These are phyloP conservation scores for Silybum marianum DNA, from an alignment of 129 eudicot genomes.

Conservation along the genomic window DNA sequence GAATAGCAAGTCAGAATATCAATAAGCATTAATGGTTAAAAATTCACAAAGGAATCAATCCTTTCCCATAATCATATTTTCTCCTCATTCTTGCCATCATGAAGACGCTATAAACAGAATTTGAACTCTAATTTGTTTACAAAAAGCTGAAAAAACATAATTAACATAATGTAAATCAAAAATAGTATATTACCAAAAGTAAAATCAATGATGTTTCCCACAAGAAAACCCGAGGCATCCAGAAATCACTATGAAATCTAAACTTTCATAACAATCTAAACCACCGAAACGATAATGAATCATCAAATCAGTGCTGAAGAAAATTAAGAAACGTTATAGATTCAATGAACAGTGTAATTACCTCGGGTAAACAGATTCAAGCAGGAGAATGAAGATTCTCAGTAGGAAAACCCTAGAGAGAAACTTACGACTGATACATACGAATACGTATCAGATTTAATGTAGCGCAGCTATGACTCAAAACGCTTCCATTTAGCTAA, in stretches of 20 bases:
- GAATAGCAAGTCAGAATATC: conserved; percentile 54
- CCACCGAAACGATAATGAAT: neutral
- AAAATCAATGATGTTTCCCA: conserved; percentile 9
- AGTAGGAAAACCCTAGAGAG: conserved; percentile 72
- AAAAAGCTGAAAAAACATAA: neutral
- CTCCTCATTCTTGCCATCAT: conserved; percentile 40
- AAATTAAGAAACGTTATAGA: neutral
- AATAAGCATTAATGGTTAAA: conserved; percentile 49
- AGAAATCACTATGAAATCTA: conserved; percentile 15
- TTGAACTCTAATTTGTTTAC: neutral
- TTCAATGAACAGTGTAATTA: conserved; percentile 1
- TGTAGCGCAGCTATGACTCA: conserved; percentile 97
- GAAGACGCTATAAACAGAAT: neutral
- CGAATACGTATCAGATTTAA: conserved; percentile 22
- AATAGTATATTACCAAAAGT: neutral
- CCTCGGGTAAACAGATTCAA: neutral
- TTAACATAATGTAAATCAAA: neutral
- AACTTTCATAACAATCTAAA: conserved; percentile 5
- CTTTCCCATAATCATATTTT: conserved; percentile 24
- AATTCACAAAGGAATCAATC: conserved; percentile 28
- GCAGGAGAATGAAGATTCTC: conserved; percentile 21
- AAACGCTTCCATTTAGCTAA: conserved; percentile 84
- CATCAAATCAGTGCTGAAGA: neutral
- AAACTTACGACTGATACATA: conserved; percentile 32
- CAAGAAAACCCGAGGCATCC: conserved; percentile 21